Percentiles rank a stretch among this genome's conserved stretches.
phyloP scores from a whole-genome alignment of 306 rosid species.

The Medicago ruthenica region DNA sequence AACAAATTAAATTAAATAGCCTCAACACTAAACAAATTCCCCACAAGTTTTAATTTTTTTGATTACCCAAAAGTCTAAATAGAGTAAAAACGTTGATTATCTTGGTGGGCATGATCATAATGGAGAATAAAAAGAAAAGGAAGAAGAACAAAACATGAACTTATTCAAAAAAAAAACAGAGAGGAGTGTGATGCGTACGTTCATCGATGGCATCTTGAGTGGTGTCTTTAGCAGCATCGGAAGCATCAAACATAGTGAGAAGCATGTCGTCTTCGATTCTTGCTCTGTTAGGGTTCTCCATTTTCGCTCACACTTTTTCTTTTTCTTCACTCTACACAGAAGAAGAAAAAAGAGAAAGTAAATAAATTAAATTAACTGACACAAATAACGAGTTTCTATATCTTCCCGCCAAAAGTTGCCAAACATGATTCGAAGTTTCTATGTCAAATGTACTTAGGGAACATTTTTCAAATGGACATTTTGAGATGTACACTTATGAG shows the following conservation, averaged over 20 bases:
- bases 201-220: conserved; percentile 74
- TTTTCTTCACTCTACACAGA: too few species aligned
- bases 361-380: too few species aligned
- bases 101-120: too few species aligned
- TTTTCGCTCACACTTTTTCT: conserved; percentile 1
- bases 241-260: conserved; percentile 71
- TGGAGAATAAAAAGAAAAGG: background rate
- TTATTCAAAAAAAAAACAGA: background rate
- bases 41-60: background rate
- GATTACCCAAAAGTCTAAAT: conserved; percentile 6
- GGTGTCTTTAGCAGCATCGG: conserved; percentile 58
- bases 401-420: too few species aligned
- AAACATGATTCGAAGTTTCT: too few species aligned
- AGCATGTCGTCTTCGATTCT: conserved; percentile 69
- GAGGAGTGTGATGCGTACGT: conserved; percentile 42
- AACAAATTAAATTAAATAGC: background rate
- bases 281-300: conserved; percentile 56
- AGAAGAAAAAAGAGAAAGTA: too few species aligned
- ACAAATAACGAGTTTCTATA: too few species aligned
- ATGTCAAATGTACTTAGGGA: too few species aligned
- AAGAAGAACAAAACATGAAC: conserved; percentile 26
- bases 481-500: too few species aligned
- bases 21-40: too few species aligned
- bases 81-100: background rate
- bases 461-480: too few species aligned